Evolutionary conservation across 2,329 filamentous ascomycete genomes (phyloP), one percentile per base, ranked within the genome.

Genomic region (Leptographium galeiforme): DNA sequence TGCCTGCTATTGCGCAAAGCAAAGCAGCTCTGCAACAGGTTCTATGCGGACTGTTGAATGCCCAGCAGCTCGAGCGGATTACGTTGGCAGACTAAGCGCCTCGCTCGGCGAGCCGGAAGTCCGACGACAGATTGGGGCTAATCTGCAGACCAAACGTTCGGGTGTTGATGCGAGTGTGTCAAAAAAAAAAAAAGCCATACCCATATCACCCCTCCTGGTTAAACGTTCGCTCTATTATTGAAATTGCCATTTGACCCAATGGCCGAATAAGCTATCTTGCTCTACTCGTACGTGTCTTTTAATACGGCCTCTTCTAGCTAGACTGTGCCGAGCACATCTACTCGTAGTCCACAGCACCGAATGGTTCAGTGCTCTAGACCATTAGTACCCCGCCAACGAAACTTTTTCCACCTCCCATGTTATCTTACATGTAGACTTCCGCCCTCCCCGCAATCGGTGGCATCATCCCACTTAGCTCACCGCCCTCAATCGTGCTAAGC

Each of bases 21-120:
- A 69, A 67, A 50, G 76, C 76, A 2, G 70, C 74, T 4, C 59
- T 81, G 51, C 73, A 74, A 59, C 69, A 69, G 14, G 69, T 74
- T 39, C 60, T 81, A 54, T 67, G 72, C 39, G 64, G 67, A 46
- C 68, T 75, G 55, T 61, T 81, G 30, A 68, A 70, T 33, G 63
- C 63, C 38, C 67, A 68, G 39, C 64, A 70, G 56, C 74, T 76
- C 53, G 76, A 78, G 53, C 66, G 67, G 43, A 71, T 77, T 14
- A 55, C 80, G 44, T 63, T 78, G 57, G 72, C 72, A 6, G 25
- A 47, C 16, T 49, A 30, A 16, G 25, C 25, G 25, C 25, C 25
- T 2, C 5, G 25, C 25, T 25, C 25, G 25, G 25, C 25, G 25
- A 25, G 5, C 25, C 25, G 25, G 25, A 25, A 25, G 25, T 25